Percentiles rank a stretch among this genome's conserved stretches.
Conservation (phyloP, 257 asterid genomes). For the Leptodermis oblonga region DNA sequence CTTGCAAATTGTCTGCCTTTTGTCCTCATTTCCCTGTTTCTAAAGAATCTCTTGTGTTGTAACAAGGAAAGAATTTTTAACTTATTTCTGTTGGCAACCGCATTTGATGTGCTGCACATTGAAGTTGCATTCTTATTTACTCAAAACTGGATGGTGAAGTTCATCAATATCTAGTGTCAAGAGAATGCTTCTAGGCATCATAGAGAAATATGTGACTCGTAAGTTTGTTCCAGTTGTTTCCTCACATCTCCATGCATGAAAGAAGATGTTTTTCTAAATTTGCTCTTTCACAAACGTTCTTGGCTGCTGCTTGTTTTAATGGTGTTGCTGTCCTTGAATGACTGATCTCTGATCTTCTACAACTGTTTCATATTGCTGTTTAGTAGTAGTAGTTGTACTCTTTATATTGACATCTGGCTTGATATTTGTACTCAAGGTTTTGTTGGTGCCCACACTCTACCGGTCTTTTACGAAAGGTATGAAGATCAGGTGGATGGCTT, state of each 20-base stretch:
- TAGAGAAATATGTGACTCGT: background rate
- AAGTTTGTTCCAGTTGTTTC: background rate
- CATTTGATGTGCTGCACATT: background rate
- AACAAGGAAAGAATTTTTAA: background rate
- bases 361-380: too few species aligned
- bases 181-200: background rate
- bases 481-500: conserved; percentile 70
- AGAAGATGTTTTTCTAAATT: too few species aligned
- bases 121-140: background rate
- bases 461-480: conserved; percentile 65
- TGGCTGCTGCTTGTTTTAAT: background rate
- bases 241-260: too few species aligned
- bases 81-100: background rate
- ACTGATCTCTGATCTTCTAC: background rate
- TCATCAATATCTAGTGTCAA: background rate
- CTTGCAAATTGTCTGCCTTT: background rate
- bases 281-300: too few species aligned
- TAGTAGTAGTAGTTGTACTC: background rate
- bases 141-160: background rate
- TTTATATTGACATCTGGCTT: background rate
- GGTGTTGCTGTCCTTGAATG: background rate
- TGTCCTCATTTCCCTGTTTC: background rate
- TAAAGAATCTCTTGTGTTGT: background rate
- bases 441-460: conserved; percentile 74
- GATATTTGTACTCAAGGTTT: conserved; percentile 40